Evolutionary conservation across 768 basidiomycete genomes (phyloP), one percentile per base, ranked within the genome.

Genomic region (Chalciporus chontae): DNA sequence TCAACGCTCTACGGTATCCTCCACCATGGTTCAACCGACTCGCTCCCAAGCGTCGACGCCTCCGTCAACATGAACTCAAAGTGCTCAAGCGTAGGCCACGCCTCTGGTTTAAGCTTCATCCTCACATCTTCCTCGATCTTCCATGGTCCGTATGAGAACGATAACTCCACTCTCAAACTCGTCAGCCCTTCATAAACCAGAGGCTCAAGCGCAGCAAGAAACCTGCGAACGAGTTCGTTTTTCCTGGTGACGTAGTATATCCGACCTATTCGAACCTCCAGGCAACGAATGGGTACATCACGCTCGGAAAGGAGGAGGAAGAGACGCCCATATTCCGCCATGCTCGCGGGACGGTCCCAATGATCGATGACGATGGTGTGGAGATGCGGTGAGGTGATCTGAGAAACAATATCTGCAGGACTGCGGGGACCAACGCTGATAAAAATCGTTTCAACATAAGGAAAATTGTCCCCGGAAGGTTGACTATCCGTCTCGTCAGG

Each of bases 41-140:
- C 15, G 11, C 7, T 29, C 8, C 31, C 45, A 23, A 44, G 36
- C 18, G 9, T 34, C 29, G 40, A 54, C 1, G 44, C 47, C 27
- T 55, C 54, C 21, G 17, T 55, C 54, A 54, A 47, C 37, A 43
- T 29, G 27, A 56, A 54, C 27, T 54, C 55, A n/a, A 50, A 56
- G 36, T 31, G 31, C 11, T 32, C 27, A 31, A 56, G 15, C 0
- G 48, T 50, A 38, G 48, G 55, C 55, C 55, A 56, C 6, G 48
- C 45, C 37, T 55, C 55, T 0, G 37, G 31, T 11, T 31, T 38
- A 13, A 56, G 15, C 49, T n/a, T 51, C 39, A 14, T 39, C 38
- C 39, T 51, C 40, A 56, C 36, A 18, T 40, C 48, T 31, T 55
- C 48, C 15, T 43, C 48, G 7, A 51, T 44, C 24, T 41, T 45